These are phyloP conservation scores for Herpetomonas tarakana DNA, from an alignment of 208 protist species.

Conservation along the genomic window DNA sequence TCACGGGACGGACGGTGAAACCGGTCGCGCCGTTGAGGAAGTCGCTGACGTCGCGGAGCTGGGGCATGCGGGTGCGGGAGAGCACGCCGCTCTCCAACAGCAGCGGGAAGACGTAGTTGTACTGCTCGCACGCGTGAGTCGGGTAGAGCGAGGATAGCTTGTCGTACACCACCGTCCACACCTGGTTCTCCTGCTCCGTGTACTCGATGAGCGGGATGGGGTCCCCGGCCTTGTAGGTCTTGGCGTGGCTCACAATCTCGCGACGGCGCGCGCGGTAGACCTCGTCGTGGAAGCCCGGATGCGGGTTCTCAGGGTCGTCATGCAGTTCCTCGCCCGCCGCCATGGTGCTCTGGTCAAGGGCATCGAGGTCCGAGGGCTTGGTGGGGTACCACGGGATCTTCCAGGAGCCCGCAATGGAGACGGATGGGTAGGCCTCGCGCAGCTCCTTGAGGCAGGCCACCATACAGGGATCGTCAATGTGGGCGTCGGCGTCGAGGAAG, in stretches of 20 bases:
- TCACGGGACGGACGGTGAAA: conserved; percentile 91
- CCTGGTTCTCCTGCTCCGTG: conserved; percentile 86
- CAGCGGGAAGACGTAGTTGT: conserved; percentile 90
- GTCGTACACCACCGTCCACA: conserved; percentile 88
- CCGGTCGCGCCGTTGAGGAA: conserved; percentile 93
- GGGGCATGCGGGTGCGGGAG: conserved; percentile 86
- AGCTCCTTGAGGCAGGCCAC: conserved; percentile 31
- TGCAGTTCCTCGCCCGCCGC: conserved; percentile 82
- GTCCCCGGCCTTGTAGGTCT: conserved; percentile 81
- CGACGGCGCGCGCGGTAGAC: conserved; percentile 90
- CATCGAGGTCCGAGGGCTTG: conserved; percentile 74
- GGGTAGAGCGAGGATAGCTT: conserved; percentile 86
- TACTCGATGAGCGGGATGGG: conserved; percentile 91
- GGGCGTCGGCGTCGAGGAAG: conserved; percentile 61
- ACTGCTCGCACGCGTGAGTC: conserved; percentile 93
- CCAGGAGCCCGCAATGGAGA: conserved; percentile 50
- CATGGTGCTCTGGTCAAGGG: conserved; percentile 80
- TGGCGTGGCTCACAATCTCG: conserved; percentile 65
- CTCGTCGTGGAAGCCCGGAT: conserved; percentile 94
- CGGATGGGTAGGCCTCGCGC: conserved; percentile 18
- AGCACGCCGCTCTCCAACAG: conserved; percentile 94
- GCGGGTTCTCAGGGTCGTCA: conserved; percentile 87
- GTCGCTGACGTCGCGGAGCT: conserved; percentile 91
- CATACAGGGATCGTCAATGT: conserved; percentile 38
- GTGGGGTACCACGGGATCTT: conserved; percentile 79